Conservation (phyloP, 2,329 filamentous ascomycete genomes). For the Colletotrichum tofieldiae region DNA sequence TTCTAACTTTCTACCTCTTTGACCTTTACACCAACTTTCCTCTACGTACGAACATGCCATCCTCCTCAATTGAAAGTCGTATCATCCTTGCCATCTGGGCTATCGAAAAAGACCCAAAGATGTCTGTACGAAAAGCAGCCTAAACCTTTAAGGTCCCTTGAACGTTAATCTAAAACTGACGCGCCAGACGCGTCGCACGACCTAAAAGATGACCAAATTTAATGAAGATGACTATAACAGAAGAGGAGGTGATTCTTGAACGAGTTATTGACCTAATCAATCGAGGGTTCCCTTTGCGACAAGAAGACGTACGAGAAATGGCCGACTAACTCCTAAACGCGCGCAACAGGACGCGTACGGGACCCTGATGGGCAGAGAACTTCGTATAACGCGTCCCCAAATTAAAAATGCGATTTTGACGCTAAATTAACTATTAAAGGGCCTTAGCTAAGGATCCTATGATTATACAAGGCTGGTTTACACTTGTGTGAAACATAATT, state of each 20-base stretch:
- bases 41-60: neutral
- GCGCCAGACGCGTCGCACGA: too few species aligned
- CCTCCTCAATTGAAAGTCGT: neutral
- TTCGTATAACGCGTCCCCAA: neutral
- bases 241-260: too few species aligned
- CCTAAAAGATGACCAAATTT: too few species aligned
- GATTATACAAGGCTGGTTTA: too few species aligned
- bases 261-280: too few species aligned
- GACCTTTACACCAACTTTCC: neutral
- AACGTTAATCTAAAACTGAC: too few species aligned
- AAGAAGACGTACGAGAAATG: too few species aligned
- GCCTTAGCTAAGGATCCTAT: neutral
- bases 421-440: neutral
- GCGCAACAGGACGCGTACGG: neutral
- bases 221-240: too few species aligned
- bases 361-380: neutral
- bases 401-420: neutral
- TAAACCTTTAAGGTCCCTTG: too few species aligned
- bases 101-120: neutral
- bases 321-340: neutral
- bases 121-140: too few species aligned
- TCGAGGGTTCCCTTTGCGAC: too few species aligned
- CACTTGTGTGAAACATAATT: too few species aligned
- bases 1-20: neutral
- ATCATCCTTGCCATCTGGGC: neutral